A percentile compares a stretch with the other conserved stretches of the same genome.
phyloP scores from a whole-genome alignment of 805 yeast species.

The Monosporozyma aquatica region DNA sequence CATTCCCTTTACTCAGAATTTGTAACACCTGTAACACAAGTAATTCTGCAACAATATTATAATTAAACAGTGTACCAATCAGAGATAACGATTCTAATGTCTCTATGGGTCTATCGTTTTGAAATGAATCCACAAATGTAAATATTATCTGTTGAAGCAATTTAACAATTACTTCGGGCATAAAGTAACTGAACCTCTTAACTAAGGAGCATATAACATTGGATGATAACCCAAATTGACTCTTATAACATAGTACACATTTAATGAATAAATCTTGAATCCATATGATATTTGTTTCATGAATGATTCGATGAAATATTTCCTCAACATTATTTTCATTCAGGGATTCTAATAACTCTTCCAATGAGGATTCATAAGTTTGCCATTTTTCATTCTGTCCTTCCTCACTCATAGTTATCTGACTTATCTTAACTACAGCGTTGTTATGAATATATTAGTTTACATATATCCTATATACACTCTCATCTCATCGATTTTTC shows the following conservation, averaged over 20 bases:
- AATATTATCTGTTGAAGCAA: constrained; percentile 44
- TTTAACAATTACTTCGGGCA: constrained; percentile 61
- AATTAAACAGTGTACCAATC: constrained; percentile 39
- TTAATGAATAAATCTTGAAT: constrained; percentile 48
- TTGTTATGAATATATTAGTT: too few species aligned
- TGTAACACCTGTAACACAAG: constrained; percentile 45
- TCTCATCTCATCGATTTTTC: too few species aligned
- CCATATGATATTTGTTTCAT: constrained; percentile 43
- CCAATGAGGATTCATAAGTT: constrained; percentile 37
- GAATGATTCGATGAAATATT: constrained; percentile 42
- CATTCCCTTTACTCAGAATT: constrained; percentile 38
- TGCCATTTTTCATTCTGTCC: constrained; percentile 54
- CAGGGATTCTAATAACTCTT: constrained; percentile 40
- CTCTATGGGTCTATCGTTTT: neutral
- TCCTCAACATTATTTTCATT: constrained; percentile 39
- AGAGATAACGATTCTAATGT: neutral
- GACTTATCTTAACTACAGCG: too few species aligned
- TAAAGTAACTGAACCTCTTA: constrained; percentile 30
- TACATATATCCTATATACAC: too few species aligned
- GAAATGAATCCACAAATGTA: constrained; percentile 48
- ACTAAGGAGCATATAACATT: neutral
- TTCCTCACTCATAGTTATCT: neutral
- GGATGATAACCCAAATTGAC: neutral
- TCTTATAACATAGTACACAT: neutral
- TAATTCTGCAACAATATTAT: constrained; percentile 48